These are phyloP conservation scores for Lasiodiplodia theobromae DNA, from an alignment of 2,329 filamentous ascomycete genomes.

Conservation along the genomic window DNA sequence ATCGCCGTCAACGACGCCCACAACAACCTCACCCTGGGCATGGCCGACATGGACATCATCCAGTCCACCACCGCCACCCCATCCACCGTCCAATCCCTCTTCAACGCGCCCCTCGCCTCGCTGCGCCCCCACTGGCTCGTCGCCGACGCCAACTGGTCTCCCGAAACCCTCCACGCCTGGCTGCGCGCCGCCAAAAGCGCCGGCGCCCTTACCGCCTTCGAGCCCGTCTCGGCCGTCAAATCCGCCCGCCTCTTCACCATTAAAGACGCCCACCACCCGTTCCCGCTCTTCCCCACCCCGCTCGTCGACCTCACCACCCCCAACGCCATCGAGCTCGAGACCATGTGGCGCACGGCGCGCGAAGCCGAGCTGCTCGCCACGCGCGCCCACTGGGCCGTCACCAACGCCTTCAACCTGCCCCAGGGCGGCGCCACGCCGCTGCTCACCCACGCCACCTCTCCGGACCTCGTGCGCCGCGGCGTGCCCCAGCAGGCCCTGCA, in stretches of 20 bases:
- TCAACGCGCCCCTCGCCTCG: slow-evolving; percentile 61
- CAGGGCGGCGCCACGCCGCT: slow-evolving; percentile 72
- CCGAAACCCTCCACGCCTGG: slow-evolving; percentile 71
- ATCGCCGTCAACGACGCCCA: slow-evolving; percentile 84
- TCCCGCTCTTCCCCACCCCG: slow-evolving; percentile 63
- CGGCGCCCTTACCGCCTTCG: slow-evolving; percentile 73
- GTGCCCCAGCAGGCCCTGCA: slow-evolving; percentile 84
- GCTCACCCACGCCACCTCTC: slow-evolving; percentile 72
- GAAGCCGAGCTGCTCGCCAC: slow-evolving; percentile 72
- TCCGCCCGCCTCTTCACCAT: slow-evolving; percentile 73
- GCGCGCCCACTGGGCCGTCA: slow-evolving; percentile 76
- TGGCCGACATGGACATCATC: slow-evolving; percentile 94
- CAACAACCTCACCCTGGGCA: slow-evolving; percentile 86
- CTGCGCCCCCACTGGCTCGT: slow-evolving; percentile 71
- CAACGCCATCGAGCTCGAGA: slow-evolving; percentile 79
- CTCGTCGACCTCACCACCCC: slow-evolving; percentile 80
- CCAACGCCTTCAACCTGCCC: slow-evolving; percentile 80
- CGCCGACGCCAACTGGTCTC: slow-evolving; percentile 86
- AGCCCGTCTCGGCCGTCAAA: slow-evolving; percentile 88
- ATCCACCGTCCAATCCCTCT: slow-evolving; percentile 40
- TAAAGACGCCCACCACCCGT: no score
- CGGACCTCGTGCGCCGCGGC: slow-evolving; percentile 75
- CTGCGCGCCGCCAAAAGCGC: slow-evolving; percentile 65
- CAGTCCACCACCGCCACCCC: slow-evolving; percentile 49
- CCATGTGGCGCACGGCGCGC: slow-evolving; percentile 78